Base-by-base conservation (phyloP, 2,329 filamentous ascomycete genomes). In the Hymenoscyphus albidus region DNA sequence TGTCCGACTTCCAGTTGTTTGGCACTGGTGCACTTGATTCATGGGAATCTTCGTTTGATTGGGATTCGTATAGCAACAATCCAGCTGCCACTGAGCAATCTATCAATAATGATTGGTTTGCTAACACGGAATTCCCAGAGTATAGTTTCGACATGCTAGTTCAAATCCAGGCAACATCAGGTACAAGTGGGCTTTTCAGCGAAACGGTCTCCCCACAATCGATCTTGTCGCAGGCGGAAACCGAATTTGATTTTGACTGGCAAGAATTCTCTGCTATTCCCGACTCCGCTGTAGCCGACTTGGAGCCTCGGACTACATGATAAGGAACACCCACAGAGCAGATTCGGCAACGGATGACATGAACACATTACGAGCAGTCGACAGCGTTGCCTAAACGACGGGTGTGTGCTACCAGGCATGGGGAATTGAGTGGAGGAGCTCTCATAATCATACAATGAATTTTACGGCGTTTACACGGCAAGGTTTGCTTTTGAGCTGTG, bases 61-160 rank as follows among this genome's bases (percentile, higher is more conserved):
- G n/a, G 44, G 44, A 51, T n/a, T 51, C 18, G 7, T 22, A 51
- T 51, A 22, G 18, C n/a, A 51, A 22, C 18, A 27, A 51, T 27
- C 44, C 42, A n/a, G 42, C 42, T 44, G 42, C 42, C 13, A 16
- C 10, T 22, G 44, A 51, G 18, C 44, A 51, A 27, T 51, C 18
- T 51, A 51, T 51, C 44, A 51, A 51, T 51, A 18, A 22, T n/a
- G 44, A 51, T 51, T 51, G 44, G 44, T 51, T 51, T 51, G 44
- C 44, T 51, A 51, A 51, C 44, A 51, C 18, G n/a, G n/a, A 51
- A 51, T 22, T 22, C 12, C 22, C 44, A 51, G 44, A 51, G 44
- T 51, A 22, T 18, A 51, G 9, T 2, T 10, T 10, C 44, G 44
- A 22, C 44, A 35, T 35, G 35, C 5, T 10, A 35, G 1, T 10